A percentile compares a stretch with the other conserved stretches of the same genome.
These are phyloP conservation scores for Tylopilus sp. DNA, from an alignment of 768 basidiomycete species.

Conservation along the genomic window DNA sequence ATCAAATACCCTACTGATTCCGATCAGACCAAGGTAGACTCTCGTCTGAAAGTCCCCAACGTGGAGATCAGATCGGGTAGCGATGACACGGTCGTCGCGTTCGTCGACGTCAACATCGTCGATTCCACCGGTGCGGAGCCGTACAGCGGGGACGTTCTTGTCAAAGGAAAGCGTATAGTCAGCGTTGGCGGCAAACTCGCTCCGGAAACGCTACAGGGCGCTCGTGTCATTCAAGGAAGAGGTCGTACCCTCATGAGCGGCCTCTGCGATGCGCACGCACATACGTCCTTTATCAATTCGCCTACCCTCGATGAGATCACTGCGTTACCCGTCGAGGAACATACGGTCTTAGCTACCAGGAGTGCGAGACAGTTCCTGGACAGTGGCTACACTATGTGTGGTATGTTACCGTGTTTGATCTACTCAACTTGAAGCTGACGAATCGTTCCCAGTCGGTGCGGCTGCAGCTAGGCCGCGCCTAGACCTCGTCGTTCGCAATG, in stretches of 20 bases:
- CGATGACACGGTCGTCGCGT: constrained; percentile 21
- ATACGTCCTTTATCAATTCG: constrained; percentile 32
- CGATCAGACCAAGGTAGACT: constrained; percentile 19
- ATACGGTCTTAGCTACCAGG: constrained; percentile 28
- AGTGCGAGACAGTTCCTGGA: constrained; percentile 34
- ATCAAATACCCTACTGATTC: background rate
- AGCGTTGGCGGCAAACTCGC: constrained; percentile 26
- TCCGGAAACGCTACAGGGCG: constrained; percentile 18
- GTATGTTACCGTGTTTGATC: constrained; percentile 7
- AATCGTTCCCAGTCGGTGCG: constrained; percentile 27
- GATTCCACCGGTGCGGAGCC: constrained; percentile 34
- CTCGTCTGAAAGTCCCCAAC: constrained; percentile 20
- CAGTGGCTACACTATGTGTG: constrained; percentile 38
- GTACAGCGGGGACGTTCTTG: constrained; percentile 34
- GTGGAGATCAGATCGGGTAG: constrained; percentile 24
- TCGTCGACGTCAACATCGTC: constrained; percentile 32
- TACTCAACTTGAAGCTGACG: background rate
- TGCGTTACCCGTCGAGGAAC: constrained; percentile 31
- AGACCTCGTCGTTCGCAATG: constrained; percentile 33
- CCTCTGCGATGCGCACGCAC: constrained; percentile 35
- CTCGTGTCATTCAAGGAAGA: constrained; percentile 26
- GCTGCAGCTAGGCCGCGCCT: constrained; percentile 34
- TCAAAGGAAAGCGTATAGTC: constrained; percentile 30
- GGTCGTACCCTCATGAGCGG: constrained; percentile 38
- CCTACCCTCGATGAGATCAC: constrained; percentile 30